Conservation (phyloP, 164 flowering plant genomes). For the Piper betle region DNA sequence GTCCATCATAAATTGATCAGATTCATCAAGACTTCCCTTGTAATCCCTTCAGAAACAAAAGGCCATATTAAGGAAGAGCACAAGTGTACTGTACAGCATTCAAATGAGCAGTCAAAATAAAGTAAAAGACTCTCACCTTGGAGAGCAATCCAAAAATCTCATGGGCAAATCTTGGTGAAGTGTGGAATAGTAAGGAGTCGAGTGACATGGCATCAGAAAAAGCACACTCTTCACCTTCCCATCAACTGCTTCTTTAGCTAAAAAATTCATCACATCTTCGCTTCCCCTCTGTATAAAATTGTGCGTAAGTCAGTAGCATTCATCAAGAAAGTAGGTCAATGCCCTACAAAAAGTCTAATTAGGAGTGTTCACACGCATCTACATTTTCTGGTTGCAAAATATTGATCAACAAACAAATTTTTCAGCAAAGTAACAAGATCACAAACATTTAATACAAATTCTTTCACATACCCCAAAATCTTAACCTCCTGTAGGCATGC, state of each 20-base stretch:
- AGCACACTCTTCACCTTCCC: constrained; percentile 53
- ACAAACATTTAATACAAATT: no score
- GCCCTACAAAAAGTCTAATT: neutral
- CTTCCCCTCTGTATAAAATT: constrained; percentile 70
- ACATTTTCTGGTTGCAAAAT: neutral
- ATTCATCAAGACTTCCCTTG: constrained; percentile 49
- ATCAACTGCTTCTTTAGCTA: constrained; percentile 44
- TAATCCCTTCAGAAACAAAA: constrained; percentile 31
- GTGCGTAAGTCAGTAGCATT: constrained; percentile 10
- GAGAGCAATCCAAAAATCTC: constrained; percentile 89
- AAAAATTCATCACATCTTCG: constrained; percentile 79
- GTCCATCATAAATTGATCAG: constrained; percentile 70
- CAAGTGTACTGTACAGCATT: neutral
- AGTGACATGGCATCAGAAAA: constrained; percentile 85
- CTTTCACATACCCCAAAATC: no score
- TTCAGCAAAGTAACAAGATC: neutral
- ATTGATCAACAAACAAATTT: neutral
- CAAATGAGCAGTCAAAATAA: neutral
- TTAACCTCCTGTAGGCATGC: no score
- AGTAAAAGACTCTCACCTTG: constrained; percentile 35
- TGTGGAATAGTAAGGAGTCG: constrained; percentile 83
- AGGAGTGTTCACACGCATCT: no score
- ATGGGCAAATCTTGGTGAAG: constrained; percentile 64
- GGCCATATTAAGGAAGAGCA: neutral
- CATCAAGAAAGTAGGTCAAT: neutral